Base-by-base conservation (phyloP, 495 filamentous ascomycete species). In the Aspergillus cristatus region DNA sequence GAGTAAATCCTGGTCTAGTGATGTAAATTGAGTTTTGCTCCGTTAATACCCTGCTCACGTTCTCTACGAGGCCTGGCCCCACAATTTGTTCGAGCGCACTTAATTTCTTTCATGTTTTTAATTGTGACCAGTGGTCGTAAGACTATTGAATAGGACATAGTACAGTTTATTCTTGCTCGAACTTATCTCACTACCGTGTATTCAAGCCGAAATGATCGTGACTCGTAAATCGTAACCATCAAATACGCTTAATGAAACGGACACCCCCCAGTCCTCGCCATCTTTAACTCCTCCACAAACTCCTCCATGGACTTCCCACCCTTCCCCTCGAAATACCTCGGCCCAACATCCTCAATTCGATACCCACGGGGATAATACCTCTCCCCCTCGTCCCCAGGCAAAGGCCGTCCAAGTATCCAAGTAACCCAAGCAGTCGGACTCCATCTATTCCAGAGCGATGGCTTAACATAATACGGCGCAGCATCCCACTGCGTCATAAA, bases 401-500 rank as follows among this genome's bases (percentile, higher is more conserved):
- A 39, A 34, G 76, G 74, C 5, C 63, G 62, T 0, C 79, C 77
- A 32, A 72, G 50, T 0, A 64, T 25, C 63, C 79, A 67, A 12
- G 66, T 61, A 11, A 72, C 32, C 69, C 63, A 76, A 1, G 74
- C 77, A 3, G 33, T 34, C 1, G 68, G 74, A 0, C 74, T 71
- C 72, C 74, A 82, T 14, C 76, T 68, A 37, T 72, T 73, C 70
- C 66, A 73, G 17, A 84, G 50, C 0, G 73, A 78, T 0, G 78
- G 68, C 29, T 74, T 71, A 22, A 76, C 62, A 46, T 84, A 83
- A 41, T 68, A 82, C 0, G 79, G 78, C 0, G 63, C 60, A 0
- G 62, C 63, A 10, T 70, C 61, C 59, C 74, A 79, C n/a, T 58
- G 37, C 0, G 53, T 68, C 37, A 71, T 48, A 35, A 68, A 52